Conservation (phyloP, 1,284 basidiomycete genomes). For the Thelephora terrestris region DNA sequence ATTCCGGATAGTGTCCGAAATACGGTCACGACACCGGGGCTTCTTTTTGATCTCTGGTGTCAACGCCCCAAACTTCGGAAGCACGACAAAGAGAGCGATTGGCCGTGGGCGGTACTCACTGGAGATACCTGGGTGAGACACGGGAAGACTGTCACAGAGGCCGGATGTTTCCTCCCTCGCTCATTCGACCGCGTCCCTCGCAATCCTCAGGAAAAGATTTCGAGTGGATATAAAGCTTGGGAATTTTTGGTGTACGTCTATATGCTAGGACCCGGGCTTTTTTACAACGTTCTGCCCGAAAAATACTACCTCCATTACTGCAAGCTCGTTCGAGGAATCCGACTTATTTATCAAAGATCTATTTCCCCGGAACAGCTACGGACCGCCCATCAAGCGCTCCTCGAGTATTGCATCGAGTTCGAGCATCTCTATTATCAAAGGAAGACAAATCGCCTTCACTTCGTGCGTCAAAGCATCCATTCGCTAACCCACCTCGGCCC, state of each 20-base stretch:
- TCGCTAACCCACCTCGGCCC: constrained; percentile 15
- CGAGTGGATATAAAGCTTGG: constrained; percentile 22
- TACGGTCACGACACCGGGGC: no score
- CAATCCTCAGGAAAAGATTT: constrained; percentile 21
- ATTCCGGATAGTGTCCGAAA: no score
- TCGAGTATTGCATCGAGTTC: constrained; percentile 5
- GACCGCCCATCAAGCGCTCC: constrained; percentile 2
- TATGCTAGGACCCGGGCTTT: constrained; percentile 14
- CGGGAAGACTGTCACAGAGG: constrained; percentile 15
- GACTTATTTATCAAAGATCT: constrained; percentile 19
- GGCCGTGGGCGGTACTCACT: constrained; percentile 26
- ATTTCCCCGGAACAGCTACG: constrained; percentile 14
- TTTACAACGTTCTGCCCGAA: constrained; percentile 8
- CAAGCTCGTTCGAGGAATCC: constrained; percentile 12
- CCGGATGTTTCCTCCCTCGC: constrained; percentile 15
- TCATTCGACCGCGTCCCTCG: constrained; percentile 21
- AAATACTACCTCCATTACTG: constrained; percentile 15
- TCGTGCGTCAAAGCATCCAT: constrained; percentile 23
- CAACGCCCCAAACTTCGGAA: constrained; percentile 10
- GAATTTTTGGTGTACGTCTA: constrained; percentile 18
- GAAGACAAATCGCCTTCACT: constrained; percentile 19
- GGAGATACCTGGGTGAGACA: constrained; percentile 25
- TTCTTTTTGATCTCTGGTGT: constrained; percentile 16
- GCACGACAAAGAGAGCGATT: constrained; percentile 11
- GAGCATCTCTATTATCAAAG: constrained; percentile 12